Conservation (phyloP, 75 land plant genomes). For the Cryptomeria japonica region DNA sequence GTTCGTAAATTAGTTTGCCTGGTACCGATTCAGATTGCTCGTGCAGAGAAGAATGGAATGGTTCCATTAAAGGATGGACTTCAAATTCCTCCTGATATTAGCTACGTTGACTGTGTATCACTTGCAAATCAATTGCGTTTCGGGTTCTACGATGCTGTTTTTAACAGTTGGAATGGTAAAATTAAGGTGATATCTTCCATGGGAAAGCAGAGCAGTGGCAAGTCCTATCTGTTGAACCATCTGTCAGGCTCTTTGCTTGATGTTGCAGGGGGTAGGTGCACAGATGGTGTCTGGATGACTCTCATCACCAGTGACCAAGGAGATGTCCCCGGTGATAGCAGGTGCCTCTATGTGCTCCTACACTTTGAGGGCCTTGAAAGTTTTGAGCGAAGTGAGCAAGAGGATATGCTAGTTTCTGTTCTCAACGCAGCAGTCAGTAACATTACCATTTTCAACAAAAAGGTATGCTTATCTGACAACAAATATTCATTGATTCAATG, state of each 20-base stretch:
- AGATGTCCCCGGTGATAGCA: background rate
- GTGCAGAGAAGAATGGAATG: conserved; percentile 36
- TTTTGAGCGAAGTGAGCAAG: conserved; percentile 12
- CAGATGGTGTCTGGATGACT: conserved; percentile 56
- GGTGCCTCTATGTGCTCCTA: conserved; percentile 16
- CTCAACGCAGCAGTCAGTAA: conserved; percentile 19
- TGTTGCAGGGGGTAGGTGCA: conserved; percentile 45
- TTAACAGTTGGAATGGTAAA: conserved; percentile 25
- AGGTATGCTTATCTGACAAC: background rate
- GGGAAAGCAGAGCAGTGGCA: conserved; percentile 49
- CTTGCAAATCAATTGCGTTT: conserved; percentile 24
- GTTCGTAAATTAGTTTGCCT: conserved; percentile 24
- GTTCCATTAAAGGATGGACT: conserved; percentile 32
- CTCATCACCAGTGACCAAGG: background rate
- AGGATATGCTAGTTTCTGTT: conserved; percentile 15
- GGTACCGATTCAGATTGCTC: conserved; percentile 39
- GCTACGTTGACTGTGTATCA: conserved; percentile 28
- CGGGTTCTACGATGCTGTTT: conserved; percentile 30
- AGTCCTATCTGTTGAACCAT: conserved; percentile 41
- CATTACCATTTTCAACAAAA: background rate
- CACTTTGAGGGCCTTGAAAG: conserved; percentile 37
- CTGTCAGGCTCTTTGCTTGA: conserved; percentile 31
- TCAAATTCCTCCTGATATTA: conserved; percentile 23
- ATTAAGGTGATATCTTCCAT: conserved; percentile 39
- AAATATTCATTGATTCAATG: too few species aligned